Evolutionary conservation across 1,284 basidiomycete genomes (phyloP).

Genomic region (Abortiporus biennis): DNA sequence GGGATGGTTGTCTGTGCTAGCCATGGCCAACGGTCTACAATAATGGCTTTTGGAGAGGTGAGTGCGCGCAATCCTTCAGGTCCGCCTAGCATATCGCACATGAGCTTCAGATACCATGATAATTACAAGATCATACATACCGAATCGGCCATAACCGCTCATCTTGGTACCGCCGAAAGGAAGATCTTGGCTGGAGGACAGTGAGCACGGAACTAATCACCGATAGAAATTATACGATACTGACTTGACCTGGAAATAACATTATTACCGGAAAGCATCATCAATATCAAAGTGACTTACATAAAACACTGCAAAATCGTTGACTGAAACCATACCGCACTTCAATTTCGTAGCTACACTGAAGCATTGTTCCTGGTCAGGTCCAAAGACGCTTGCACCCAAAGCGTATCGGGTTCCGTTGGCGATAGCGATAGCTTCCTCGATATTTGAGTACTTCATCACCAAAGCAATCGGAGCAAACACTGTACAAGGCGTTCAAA

Average conservation of each 20-base stretch:
- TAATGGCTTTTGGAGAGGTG: conserved; percentile 84
- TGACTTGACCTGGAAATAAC: no score
- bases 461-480: conserved; percentile 88
- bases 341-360: conserved; percentile 75
- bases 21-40: conserved; percentile 81
- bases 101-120: conserved; percentile 10
- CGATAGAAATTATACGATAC: background rate
- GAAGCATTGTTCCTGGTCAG: conserved; percentile 67
- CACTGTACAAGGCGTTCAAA: conserved; percentile 38
- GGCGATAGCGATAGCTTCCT: conserved; percentile 82
- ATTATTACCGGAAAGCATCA: no score
- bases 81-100: conserved; percentile 48
- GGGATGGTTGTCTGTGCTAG: conserved; percentile 84
- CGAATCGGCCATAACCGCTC: conserved; percentile 89
- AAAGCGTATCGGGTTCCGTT: conserved; percentile 87
- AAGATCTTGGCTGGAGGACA: conserved; percentile 71
- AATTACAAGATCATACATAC: conserved; percentile 37
- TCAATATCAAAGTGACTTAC: conserved; percentile 38
- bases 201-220: background rate
- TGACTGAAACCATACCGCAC: conserved; percentile 96
- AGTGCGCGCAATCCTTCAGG: conserved; percentile 87
- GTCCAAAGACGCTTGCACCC: conserved; percentile 95
- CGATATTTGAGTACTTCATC: conserved; percentile 74
- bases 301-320: conserved; percentile 93
- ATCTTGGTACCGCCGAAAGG: conserved; percentile 91